A percentile compares a stretch with the other conserved stretches of the same genome.
Evolutionary conservation across 371 early-diverging fungal genomes (phyloP).

Genomic region (Haplosporangium sp.): DNA sequence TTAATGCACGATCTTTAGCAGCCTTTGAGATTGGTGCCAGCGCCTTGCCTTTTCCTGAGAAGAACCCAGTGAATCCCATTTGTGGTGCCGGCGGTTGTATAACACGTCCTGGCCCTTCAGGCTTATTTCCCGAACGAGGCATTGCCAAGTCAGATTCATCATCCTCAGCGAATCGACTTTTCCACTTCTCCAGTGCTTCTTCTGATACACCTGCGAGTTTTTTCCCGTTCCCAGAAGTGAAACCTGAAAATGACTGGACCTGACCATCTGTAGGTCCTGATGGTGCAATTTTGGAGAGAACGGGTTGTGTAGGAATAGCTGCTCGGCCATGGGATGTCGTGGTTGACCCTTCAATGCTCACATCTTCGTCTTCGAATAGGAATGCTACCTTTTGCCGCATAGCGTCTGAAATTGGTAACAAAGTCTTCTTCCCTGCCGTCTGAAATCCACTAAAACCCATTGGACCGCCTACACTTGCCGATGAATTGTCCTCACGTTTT

Average conservation of each 20-base stretch:
- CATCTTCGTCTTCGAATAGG: conserved; percentile 20
- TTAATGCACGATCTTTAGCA: conserved; percentile 26
- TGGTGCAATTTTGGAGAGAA: neutral
- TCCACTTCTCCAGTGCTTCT: conserved; percentile 21
- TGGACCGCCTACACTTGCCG: neutral
- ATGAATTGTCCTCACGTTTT: neutral
- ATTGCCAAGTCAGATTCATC: neutral
- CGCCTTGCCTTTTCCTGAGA: conserved; percentile 23
- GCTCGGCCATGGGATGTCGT: neutral
- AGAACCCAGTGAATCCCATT: conserved; percentile 21
- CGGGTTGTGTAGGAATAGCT: neutral
- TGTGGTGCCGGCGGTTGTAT: neutral
- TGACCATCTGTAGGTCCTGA: neutral
- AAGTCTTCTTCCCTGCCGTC: conserved; percentile 26
- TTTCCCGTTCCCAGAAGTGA: conserved; percentile 28
- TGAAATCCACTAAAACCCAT: neutral
- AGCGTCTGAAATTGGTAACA: conserved; percentile 24
- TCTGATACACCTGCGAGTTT: conserved; percentile 20
- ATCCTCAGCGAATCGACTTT: conserved; percentile 24
- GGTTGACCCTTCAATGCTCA: neutral
- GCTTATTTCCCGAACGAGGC: neutral
- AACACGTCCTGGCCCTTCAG: neutral
- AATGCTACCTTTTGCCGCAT: conserved; percentile 14
- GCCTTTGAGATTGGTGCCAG: conserved; percentile 39
- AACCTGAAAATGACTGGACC: conserved; percentile 20